phyloP scores from a whole-genome alignment of 768 basidiomycete species.

The Suillus americanus region DNA sequence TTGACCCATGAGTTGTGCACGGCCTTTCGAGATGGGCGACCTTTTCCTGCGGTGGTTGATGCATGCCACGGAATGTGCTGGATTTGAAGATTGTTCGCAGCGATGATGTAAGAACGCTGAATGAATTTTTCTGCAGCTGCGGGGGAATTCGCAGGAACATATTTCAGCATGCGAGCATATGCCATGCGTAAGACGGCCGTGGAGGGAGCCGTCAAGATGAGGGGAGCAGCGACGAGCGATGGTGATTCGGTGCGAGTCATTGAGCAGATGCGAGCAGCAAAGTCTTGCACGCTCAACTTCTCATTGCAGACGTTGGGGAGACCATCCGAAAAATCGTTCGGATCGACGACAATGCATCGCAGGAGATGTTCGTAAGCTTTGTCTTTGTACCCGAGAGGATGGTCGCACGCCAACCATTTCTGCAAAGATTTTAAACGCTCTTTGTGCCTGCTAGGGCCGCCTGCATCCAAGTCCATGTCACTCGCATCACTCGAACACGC shows the following conservation, averaged over 20 bases:
- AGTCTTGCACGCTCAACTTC: background rate
- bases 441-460: too few relatives aligned
- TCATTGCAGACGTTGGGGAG: background rate
- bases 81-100: background rate
- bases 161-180: background rate
- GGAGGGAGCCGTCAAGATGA: background rate
- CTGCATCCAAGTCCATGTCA: background rate
- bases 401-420: background rate
- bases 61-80: background rate
- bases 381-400: background rate
- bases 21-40: background rate
- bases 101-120: background rate
- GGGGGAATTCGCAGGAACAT: background rate
- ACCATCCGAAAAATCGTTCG: background rate
- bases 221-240: background rate
- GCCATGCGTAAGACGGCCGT: background rate
- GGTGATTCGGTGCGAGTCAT: background rate
- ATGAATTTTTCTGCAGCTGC: background rate
- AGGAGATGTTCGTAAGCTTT: background rate
- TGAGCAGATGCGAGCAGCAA: background rate
- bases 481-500: background rate
- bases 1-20: background rate
- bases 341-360: background rate
- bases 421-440: too few relatives aligned
- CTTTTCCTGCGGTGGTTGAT: fast-evolving